Evolutionary conservation across 2,329 filamentous ascomycete genomes (phyloP), one percentile per base, ranked within the genome.

Genomic region (Pyrenochaeta sp.): DNA sequence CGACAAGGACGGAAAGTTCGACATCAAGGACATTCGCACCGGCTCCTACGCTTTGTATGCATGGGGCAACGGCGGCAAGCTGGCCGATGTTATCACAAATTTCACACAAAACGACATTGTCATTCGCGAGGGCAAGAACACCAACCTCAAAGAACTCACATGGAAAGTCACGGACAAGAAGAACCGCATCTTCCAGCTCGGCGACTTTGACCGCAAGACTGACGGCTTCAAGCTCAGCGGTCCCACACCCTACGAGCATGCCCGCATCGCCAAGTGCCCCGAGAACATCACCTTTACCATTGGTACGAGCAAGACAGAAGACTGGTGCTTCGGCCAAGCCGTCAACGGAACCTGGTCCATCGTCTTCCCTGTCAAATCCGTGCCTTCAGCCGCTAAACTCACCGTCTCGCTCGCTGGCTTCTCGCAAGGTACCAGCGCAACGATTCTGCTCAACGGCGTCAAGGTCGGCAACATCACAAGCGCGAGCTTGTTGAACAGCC

Each of bases 291-390:
- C 75, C 0, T 83, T 76, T 58, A 78, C 71, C 0, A 63, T 81
- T 11, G 79, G 79, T 2, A 64, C 65, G 4, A 69, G 70, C 2
- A 58, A 63, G 1, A 18, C 52, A 1, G 44, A 32, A 7, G 80
- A 83, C 49, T 83, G 81, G 82, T 83, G 77, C 54, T 83, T 82
- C 48, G 81, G 75, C 0, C 81, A 82, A 54, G 78, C 77, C 2
- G 57, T 61, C 2, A 49, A 71, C 0, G 75, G 75, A 0, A 73
- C 68, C 0, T 75, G 72, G 69, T 56, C 51, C 2, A 64, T 77
- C 14, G 45, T 58, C 3, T 77, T 77, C 75, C 77, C 56, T 60
- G 72, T 29, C 64, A 51, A 39, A 5, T 55, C 49, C 14, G 17
- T 54, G 0, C 44, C 49, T 0, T 47, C 62, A 1, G 67, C 69